Percentiles rank a stretch among this genome's conserved stretches.
Conservation (phyloP, 2,329 filamentous ascomycete species). For the Stagonosporopsis chrysanthemi region DNA sequence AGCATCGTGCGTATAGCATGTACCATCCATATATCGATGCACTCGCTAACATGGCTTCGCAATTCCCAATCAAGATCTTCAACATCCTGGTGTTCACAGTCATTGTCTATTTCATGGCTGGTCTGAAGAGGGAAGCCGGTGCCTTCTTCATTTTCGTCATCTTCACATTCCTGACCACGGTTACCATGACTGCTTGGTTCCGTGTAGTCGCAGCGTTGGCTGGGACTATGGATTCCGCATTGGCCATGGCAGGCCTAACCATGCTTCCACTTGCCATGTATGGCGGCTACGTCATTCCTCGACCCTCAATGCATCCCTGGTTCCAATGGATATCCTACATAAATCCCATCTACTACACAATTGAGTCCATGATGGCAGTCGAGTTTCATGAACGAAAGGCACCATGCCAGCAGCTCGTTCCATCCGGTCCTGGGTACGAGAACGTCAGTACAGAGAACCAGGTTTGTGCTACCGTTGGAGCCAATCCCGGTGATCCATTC, state of each 20-base stretch:
- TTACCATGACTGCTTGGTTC: conserved; percentile 1
- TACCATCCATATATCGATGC: conserved; percentile 80
- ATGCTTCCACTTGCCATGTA: conserved; percentile 65
- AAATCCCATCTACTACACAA: conserved; percentile 76
- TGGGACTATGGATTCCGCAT: neutral
- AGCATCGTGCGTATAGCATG: conserved; percentile 79
- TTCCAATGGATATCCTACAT: conserved; percentile 67
- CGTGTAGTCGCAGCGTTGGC: neutral
- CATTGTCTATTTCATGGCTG: conserved; percentile 81
- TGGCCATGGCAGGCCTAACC: neutral
- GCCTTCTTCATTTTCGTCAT: conserved; percentile 83
- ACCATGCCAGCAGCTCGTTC: conserved; percentile 30
- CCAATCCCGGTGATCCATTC: conserved; percentile 32
- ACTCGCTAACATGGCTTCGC: conserved; percentile 72
- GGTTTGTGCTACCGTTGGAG: conserved; percentile 47
- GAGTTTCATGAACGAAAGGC: conserved; percentile 57
- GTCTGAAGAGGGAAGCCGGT: conserved; percentile 72
- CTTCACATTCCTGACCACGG: conserved; percentile 48
- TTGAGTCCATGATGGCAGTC: conserved; percentile 78
- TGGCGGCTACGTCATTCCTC: conserved; percentile 68
- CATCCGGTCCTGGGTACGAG: conserved; percentile 31
- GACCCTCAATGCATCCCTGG: conserved; percentile 59
- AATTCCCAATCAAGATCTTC: conserved; percentile 62
- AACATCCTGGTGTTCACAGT: conserved; percentile 64
- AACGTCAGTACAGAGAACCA: conserved; percentile 18